Conservation (phyloP, 139 green algal species). For the Chlamydomonas sp. region DNA sequence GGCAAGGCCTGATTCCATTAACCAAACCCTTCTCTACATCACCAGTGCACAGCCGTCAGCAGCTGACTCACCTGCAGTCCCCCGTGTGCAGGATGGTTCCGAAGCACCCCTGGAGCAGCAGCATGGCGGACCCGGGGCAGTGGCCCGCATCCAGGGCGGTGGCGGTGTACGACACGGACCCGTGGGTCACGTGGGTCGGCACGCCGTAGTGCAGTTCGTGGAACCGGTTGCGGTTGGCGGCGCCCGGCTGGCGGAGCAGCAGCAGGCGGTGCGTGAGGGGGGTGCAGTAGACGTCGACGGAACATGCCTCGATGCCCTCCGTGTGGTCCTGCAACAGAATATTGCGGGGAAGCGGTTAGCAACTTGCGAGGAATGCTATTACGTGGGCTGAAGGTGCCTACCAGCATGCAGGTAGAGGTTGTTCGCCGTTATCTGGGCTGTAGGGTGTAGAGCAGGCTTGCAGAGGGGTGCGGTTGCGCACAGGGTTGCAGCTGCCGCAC, state of each 20-base stretch:
- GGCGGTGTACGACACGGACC: constrained; percentile 14
- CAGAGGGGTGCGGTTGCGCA: not conserved
- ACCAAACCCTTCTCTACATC: too few relatives aligned
- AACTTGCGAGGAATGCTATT: not conserved
- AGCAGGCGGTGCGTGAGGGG: constrained; percentile 31
- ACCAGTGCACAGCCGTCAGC: not conserved
- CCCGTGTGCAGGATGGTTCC: constrained; percentile 53
- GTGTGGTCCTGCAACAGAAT: constrained; percentile 30
- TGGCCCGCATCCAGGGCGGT: constrained; percentile 47
- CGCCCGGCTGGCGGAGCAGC: constrained; percentile 6
- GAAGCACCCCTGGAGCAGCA: constrained; percentile 53
- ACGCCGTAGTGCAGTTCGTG: not conserved
- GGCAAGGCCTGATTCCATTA: too few relatives aligned
- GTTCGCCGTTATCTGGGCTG: too few relatives aligned
- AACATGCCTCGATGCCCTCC: constrained; percentile 18
- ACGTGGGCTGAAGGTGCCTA: too few relatives aligned
- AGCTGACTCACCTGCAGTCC: constrained; percentile 27
- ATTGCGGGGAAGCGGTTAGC: not conserved
- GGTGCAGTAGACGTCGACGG: constrained; percentile 37
- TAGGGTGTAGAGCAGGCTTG: not conserved
- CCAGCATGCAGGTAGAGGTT: too few relatives aligned
- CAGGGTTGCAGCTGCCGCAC: too few relatives aligned
- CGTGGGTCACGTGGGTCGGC: not conserved
- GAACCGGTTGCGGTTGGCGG: constrained; percentile 16
- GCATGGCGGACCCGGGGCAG: constrained; percentile 46